Conservation (phyloP, 169 alveolate genomes). For the Eimeria praecox region DNA sequence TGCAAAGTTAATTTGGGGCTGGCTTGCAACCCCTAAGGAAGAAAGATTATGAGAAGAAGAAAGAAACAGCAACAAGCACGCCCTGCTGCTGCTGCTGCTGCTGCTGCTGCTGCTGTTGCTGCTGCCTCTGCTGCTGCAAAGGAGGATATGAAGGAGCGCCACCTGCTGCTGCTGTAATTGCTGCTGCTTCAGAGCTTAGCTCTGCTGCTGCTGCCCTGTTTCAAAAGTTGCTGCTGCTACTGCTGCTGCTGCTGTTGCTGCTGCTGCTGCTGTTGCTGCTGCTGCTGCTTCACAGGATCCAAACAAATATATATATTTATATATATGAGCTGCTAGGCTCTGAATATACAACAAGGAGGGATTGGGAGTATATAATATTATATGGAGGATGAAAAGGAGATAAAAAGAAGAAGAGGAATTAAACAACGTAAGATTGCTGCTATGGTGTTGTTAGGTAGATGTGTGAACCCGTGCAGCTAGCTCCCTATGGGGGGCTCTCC, state of each 20-base stretch:
- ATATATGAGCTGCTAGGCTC: neutral
- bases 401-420: neutral
- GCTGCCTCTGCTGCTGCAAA: neutral
- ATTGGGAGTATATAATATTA: neutral
- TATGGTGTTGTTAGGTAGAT: neutral
- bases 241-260: slow-evolving; percentile 17
- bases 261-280: slow-evolving; percentile 6
- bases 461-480: neutral
- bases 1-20: neutral
- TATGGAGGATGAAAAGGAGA: neutral
- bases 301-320: too few relatives aligned
- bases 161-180: neutral
- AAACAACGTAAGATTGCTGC: neutral
- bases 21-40: neutral
- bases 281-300: neutral
- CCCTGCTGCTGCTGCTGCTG: neutral
- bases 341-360: neutral
- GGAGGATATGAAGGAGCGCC: neutral
- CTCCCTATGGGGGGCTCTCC: neutral
- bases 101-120: slow-evolving; percentile 25
- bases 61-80: neutral
- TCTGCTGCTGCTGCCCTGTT: neutral
- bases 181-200: neutral
- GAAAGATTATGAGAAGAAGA: neutral
- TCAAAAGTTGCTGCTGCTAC: neutral